Evolutionary conservation across 2,329 filamentous ascomycete genomes (phyloP).

Genomic region (Herpotrichia juniperi): DNA sequence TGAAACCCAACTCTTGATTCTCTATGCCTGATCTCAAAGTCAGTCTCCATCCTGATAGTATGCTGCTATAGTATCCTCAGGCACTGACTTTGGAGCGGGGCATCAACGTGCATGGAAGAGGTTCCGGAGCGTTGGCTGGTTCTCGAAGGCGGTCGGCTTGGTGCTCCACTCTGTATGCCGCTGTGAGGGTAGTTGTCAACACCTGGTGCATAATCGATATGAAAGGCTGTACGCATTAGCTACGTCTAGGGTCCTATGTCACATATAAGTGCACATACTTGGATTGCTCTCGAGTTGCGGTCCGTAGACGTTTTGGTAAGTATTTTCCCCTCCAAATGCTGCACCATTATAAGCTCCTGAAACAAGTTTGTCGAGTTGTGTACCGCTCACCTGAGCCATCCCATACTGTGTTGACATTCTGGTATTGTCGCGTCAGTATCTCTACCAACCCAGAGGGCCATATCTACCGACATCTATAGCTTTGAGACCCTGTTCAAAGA

Average conservation of each 20-base stretch:
- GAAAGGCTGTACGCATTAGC: slow-evolving; percentile 31
- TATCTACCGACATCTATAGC: not conserved
- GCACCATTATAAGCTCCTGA: not conserved
- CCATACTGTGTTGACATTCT: not conserved
- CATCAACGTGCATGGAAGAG: slow-evolving; percentile 34
- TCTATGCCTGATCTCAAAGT: slow-evolving; percentile 36
- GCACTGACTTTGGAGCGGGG: slow-evolving; percentile 41
- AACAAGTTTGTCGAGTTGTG: not conserved
- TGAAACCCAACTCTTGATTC: slow-evolving; percentile 62
- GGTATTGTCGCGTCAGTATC: not conserved
- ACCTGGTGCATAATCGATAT: slow-evolving; percentile 40
- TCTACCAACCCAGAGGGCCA: not conserved
- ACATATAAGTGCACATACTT: slow-evolving; percentile 20
- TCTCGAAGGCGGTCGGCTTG: slow-evolving; percentile 43
- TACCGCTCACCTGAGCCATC: not conserved
- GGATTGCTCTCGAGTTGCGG: slow-evolving; percentile 3
- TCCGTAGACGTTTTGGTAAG: not conserved
- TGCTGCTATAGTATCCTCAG: not conserved
- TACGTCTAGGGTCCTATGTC: not conserved
- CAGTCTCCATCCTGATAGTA: slow-evolving; percentile 13
- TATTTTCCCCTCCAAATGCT: not conserved
- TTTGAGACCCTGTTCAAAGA: slow-evolving; percentile 6
- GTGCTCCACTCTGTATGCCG: slow-evolving; percentile 38
- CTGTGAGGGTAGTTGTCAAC: slow-evolving; percentile 40
- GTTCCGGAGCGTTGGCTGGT: slow-evolving; percentile 37